A percentile compares a stretch with the other conserved stretches of the same genome.
Conservation (phyloP, 495 filamentous ascomycete species). For the Penicillium taxi region DNA sequence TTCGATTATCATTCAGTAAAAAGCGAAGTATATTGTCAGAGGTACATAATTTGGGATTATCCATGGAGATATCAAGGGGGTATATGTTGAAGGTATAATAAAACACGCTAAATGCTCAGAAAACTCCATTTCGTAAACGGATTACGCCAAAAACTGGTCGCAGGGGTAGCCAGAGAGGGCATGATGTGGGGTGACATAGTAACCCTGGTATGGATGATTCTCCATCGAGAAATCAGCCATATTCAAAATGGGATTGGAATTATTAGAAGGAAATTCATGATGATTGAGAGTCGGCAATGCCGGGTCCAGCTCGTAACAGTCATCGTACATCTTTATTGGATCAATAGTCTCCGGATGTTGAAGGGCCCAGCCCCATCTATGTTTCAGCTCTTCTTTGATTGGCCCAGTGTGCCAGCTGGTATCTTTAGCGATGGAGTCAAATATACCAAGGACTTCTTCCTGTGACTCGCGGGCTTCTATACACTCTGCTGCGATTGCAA, state of each 20-base stretch:
- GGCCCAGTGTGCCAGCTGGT: constrained; percentile 71
- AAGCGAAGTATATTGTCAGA: too few relatives aligned
- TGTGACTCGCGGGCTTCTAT: constrained; percentile 63
- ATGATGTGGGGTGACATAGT: constrained; percentile 45
- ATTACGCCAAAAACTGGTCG: too few relatives aligned
- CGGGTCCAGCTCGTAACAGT: constrained; percentile 17
- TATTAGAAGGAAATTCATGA: constrained; percentile 34
- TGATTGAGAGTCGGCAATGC: constrained; percentile 14
- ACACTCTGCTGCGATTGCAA: constrained; percentile 71
- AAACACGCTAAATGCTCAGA: too few relatives aligned
- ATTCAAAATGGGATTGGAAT: constrained; percentile 56
- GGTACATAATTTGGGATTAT: too few relatives aligned
- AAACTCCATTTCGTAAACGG: too few relatives aligned
- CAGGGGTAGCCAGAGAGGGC: too few relatives aligned
- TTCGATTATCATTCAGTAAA: too few relatives aligned
- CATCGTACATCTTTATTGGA: constrained; percentile 18
- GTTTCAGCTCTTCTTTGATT: constrained; percentile 59
- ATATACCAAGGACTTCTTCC: constrained; percentile 71
- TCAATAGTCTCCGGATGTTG: constrained; percentile 20
- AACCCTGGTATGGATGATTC: constrained; percentile 67
- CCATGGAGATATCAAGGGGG: too few relatives aligned
- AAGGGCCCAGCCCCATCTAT: constrained; percentile 67
- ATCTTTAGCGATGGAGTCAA: constrained; percentile 65
- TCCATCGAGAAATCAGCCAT: constrained; percentile 64
- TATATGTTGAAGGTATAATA: too few relatives aligned